phyloP scores from a whole-genome alignment of 148 eudicot species.

The Rhododendron ferrugineum region DNA sequence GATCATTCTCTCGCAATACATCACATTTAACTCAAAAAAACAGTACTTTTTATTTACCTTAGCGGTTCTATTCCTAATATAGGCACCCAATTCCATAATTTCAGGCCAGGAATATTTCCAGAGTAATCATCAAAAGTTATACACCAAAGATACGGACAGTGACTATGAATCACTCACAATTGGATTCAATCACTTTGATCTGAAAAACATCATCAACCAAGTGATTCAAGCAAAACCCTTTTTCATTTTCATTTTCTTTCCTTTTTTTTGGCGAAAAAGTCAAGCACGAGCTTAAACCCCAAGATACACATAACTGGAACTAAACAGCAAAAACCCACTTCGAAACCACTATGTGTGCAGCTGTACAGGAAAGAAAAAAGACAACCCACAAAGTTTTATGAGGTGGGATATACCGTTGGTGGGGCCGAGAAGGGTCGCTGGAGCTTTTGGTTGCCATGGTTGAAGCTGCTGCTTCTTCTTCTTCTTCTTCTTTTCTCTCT shows the following conservation, averaged over 20 bases:
- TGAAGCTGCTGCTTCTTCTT: no score
- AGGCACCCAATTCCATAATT: neutral
- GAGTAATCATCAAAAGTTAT: neutral
- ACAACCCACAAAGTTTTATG: neutral
- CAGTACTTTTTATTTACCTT: no score
- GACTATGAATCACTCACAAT: neutral
- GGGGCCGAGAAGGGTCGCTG: constrained; percentile 6
- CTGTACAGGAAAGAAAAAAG: neutral
- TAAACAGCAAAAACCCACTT: neutral
- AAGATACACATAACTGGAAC: neutral
- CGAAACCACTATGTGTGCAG: neutral
- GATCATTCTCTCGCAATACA: no score
- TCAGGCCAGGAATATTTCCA: neutral
- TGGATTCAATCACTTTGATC: neutral
- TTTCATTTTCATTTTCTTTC: neutral
- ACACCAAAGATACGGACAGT: neutral
- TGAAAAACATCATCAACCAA: neutral
- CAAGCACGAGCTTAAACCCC: neutral
- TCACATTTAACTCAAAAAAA: no score
- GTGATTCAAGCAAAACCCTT: neutral
- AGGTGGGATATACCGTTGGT: constrained; percentile 12
- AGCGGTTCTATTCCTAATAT: neutral
- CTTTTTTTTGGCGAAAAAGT: neutral
- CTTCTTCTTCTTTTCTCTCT: neutral
- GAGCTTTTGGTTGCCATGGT: constrained; percentile 16